Base-by-base conservation (phyloP, 2,329 filamentous ascomycete species). In the Trichoderma sp. region DNA sequence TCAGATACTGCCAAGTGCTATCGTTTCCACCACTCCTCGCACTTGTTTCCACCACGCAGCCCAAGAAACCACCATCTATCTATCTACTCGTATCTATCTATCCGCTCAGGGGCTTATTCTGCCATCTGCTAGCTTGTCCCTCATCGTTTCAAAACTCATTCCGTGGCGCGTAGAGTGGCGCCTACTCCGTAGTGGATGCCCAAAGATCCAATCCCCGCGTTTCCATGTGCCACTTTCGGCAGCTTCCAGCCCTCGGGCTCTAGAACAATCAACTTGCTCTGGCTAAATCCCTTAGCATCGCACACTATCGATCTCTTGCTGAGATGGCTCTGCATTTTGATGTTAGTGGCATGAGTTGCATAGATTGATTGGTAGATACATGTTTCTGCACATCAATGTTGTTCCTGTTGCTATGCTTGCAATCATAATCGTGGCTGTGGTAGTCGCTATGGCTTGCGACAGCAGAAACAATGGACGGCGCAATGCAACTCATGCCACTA, bases 191-290 rank as follows among this genome's bases (percentile, higher is more conserved):
- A 24, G 38, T 72, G 59, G 59, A 72, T 31, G 38, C 59, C n/a
- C 24, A 11, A 11, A n/a, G 59, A 27, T 14, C 69, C 69, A 72
- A 72, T 72, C 69, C 69, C 69, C 69, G 69, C 69, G 69, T 72
- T 72, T 72, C 53, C 38, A 27, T 63, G 27, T 72, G 59, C 69
- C 69, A 18, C 45, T 72, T 72, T 64, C 59, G 69, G 69, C 69
- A 72, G 69, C 62, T 72, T 24, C 18, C 41, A 45, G 41, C 16
- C 38, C 59, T 53, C n/a, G 14, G 27, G 27, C 69, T 72, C 59
- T 62, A 27, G 69, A 35, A 38, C 31, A 41, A 4, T 3, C 2
- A 18, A 29, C 14, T 9, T 35, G 38, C 45, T 56, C 18, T 24
- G 65, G 12, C 53, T 71, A 50, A 63, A 35, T 16, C 35, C n/a